These are phyloP conservation scores for Cercophora newfieldiana DNA, from an alignment of 495 filamentous ascomycete genomes.

Conservation along the genomic window DNA sequence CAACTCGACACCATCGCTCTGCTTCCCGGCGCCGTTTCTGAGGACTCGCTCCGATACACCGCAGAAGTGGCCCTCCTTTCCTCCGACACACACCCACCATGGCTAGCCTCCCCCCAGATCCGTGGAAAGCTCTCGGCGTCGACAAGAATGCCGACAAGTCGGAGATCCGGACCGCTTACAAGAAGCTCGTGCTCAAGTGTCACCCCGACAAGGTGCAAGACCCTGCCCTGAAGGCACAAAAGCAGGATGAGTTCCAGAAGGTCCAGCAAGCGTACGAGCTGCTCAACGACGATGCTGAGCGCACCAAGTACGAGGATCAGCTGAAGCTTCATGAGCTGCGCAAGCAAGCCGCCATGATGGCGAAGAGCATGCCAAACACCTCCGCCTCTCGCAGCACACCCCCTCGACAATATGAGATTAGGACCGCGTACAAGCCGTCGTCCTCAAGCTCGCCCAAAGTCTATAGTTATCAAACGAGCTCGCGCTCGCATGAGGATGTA, in stretches of 20 bases:
- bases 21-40: not conserved
- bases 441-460: constrained; percentile 34
- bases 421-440: constrained; percentile 35
- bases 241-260: constrained; percentile 84
- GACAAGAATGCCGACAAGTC: constrained; percentile 68
- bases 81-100: constrained; percentile 47
- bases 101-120: constrained; percentile 71
- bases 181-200: constrained; percentile 88
- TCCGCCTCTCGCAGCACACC: constrained; percentile 35
- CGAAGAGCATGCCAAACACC: constrained; percentile 38
- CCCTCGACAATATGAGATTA: constrained; percentile 32
- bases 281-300: constrained; percentile 72
- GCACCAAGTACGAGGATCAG: constrained; percentile 75
- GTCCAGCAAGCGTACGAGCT: constrained; percentile 94
- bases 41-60: constrained; percentile 19
- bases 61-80: not conserved
- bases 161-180: constrained; percentile 78
- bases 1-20: constrained; percentile 11
- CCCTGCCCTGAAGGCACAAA: constrained; percentile 64
- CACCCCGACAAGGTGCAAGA: constrained; percentile 92
- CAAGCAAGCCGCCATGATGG: constrained; percentile 26
- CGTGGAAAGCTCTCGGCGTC: constrained; percentile 80
- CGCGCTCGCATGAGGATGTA: constrained; percentile 47
- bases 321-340: constrained; percentile 58
- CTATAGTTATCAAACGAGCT: constrained; percentile 36